Evolutionary conservation across 1,139 yeast species (phyloP).

Genomic region (Kurtzmaniella quercitrusa): DNA sequence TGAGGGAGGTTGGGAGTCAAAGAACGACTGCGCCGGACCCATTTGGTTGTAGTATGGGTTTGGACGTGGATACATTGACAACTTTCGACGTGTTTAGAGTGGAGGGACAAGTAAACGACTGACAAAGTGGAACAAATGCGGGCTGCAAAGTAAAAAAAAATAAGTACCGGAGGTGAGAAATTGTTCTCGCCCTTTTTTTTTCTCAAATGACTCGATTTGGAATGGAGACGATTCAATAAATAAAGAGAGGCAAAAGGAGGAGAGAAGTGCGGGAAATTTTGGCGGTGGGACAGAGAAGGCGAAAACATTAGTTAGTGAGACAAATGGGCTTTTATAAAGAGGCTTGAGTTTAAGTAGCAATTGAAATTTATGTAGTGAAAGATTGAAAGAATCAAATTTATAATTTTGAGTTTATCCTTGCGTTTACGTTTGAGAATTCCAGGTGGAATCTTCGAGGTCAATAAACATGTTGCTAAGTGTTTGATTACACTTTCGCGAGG

Average conservation of each 20-base stretch:
- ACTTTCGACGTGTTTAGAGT: not conserved
- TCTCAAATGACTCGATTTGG: not conserved
- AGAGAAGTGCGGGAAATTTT: not conserved
- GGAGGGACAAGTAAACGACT: not conserved
- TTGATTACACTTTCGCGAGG: too few relatives aligned
- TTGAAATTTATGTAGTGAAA: too few relatives aligned
- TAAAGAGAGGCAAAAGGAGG: not conserved
- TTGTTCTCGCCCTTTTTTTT: not conserved
- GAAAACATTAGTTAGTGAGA: too few relatives aligned
- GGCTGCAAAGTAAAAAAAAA: not conserved
- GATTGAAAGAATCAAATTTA: too few relatives aligned
- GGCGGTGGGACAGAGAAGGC: too few relatives aligned
- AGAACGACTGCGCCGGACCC: not conserved
- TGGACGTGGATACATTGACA: not conserved
- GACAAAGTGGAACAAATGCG: not conserved
- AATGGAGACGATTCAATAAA: not conserved
- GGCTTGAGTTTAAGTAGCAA: too few relatives aligned
- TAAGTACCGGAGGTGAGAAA: not conserved
- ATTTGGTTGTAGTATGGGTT: not conserved
- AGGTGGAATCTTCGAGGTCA: too few relatives aligned
- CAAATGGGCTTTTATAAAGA: too few relatives aligned
- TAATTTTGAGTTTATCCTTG: too few relatives aligned
- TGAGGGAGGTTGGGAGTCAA: not conserved
- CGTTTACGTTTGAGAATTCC: too few relatives aligned
- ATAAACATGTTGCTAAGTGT: too few relatives aligned